A percentile compares a stretch with the other conserved stretches of the same genome.
Evolutionary conservation across 1,284 basidiomycete genomes (phyloP).

Genomic region (Cerioporus squamosus): DNA sequence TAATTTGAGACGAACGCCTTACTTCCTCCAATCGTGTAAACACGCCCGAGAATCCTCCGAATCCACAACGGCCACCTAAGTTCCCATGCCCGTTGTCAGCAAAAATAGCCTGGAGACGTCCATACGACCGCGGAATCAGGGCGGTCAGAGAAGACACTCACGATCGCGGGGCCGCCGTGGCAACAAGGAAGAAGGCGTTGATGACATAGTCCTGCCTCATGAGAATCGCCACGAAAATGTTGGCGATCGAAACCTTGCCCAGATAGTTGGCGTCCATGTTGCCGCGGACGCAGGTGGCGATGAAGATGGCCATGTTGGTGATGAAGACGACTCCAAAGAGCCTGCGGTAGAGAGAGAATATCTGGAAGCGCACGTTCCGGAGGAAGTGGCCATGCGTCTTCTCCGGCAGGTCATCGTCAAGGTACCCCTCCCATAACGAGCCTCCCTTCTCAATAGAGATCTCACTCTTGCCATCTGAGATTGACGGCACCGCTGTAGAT

Average conservation of each 20-base stretch:
- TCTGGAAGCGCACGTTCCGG: conserved; percentile 55
- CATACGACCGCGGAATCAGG: neutral
- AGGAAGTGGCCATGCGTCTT: conserved; percentile 48
- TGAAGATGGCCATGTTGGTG: conserved; percentile 55
- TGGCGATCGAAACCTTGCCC: conserved; percentile 52
- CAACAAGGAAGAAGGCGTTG: conserved; percentile 55
- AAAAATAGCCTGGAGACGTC: conserved; percentile 1
- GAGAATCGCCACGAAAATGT: conserved; percentile 55
- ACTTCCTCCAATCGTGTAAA: conserved; percentile 59
- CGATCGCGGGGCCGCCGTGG: conserved; percentile 52
- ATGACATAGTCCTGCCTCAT: conserved; percentile 66
- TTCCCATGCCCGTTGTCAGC: conserved; percentile 1
- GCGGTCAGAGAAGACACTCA: conserved; percentile 30
- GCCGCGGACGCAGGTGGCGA: conserved; percentile 42
- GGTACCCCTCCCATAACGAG: conserved; percentile 52
- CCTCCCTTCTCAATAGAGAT: conserved; percentile 33
- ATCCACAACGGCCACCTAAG: conserved; percentile 56
- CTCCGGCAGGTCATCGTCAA: conserved; percentile 51
- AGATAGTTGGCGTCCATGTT: conserved; percentile 45
- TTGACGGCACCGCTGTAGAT: conserved; percentile 17
- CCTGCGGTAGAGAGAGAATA: conserved; percentile 58
- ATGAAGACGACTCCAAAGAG: conserved; percentile 61
- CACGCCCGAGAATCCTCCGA: conserved; percentile 53
- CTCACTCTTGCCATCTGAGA: conserved; percentile 22
- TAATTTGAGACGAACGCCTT: conserved; percentile 17